Conservation (phyloP, 306 rosid species). For the Cicer yamashitae region DNA sequence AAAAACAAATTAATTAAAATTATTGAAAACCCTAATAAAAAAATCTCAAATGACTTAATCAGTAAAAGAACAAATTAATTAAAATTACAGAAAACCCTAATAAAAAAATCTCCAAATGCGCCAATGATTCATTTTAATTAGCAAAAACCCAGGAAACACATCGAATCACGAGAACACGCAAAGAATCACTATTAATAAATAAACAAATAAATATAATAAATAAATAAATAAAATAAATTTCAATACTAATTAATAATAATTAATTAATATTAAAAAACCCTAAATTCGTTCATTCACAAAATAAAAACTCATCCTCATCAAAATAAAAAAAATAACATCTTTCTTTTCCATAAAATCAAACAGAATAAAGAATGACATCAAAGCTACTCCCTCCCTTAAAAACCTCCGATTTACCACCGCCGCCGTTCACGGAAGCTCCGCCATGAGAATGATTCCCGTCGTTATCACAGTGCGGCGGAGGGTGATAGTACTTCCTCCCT, state of each 20-base stretch:
- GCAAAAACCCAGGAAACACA: background rate
- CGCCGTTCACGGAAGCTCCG: slow-evolving; percentile 9
- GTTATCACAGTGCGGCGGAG: slow-evolving; percentile 51
- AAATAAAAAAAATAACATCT: background rate
- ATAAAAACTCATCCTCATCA: background rate
- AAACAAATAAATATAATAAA: background rate
- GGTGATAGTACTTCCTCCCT: slow-evolving; percentile 72
- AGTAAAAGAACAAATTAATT: background rate
- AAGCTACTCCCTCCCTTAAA: slow-evolving; percentile 6
- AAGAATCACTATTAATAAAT: background rate
- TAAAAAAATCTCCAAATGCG: background rate
- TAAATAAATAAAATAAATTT: background rate
- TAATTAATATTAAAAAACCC: background rate
- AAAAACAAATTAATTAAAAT: no score
- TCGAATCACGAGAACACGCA: background rate
- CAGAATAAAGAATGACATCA: slow-evolving; percentile 66
- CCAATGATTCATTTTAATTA: background rate
- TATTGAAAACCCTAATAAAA: no score
- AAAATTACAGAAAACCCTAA: background rate
- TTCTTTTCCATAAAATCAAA: slow-evolving; percentile 38
- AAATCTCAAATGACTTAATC: no score
- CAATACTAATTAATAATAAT: background rate
- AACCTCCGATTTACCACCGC: slow-evolving; percentile 37
- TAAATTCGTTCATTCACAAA: background rate
- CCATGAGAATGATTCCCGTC: slow-evolving; percentile 35